Evolutionary conservation across 805 yeast genomes (phyloP).

Genomic region (Nakazawaea ambrosiae): DNA sequence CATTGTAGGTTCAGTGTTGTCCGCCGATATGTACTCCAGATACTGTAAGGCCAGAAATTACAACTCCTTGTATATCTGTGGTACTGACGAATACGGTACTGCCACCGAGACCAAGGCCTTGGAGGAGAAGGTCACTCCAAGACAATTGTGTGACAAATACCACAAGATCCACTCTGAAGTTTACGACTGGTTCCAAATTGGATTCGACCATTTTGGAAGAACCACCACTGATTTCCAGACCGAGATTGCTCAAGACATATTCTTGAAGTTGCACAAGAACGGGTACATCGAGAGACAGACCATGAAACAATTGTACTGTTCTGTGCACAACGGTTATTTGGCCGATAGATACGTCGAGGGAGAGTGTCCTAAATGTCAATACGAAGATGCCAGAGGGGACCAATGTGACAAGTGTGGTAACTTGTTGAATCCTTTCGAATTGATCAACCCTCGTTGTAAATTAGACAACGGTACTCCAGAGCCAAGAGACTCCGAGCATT

Average conservation of each 20-base stretch:
- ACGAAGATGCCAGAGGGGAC: slow-evolving; percentile 98
- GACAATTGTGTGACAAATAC: slow-evolving; percentile 86
- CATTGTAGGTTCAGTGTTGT: slow-evolving; percentile 88
- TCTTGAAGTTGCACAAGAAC: slow-evolving; percentile 66
- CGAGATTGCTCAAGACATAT: slow-evolving; percentile 91
- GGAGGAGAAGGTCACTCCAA: slow-evolving; percentile 87
- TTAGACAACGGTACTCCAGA: slow-evolving; percentile 79
- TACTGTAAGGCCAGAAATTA: slow-evolving; percentile 84
- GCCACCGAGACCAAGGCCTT: slow-evolving; percentile 98
- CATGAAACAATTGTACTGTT: slow-evolving; percentile 87
- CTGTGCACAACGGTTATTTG: slow-evolving; percentile 79
- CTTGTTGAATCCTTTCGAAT: slow-evolving; percentile 84
- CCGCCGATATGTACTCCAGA: slow-evolving; percentile 91
- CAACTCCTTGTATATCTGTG: slow-evolving; percentile 83
- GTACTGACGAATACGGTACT: slow-evolving; percentile 99
- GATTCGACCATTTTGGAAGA: slow-evolving; percentile 92
- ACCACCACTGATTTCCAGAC: slow-evolving; percentile 92
- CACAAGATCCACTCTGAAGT: slow-evolving; percentile 80
- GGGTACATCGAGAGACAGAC: slow-evolving; percentile 80
- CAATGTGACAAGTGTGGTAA: slow-evolving; percentile 97
- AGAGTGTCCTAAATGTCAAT: slow-evolving; percentile 89
- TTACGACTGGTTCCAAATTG: slow-evolving; percentile 95
- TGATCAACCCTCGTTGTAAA: slow-evolving; percentile 93
- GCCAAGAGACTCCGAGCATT: slow-evolving; percentile 75
- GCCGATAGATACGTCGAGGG: slow-evolving; percentile 99